Conservation (phyloP, 345 rosid genomes). For the Citrus cavaleriei region DNA sequence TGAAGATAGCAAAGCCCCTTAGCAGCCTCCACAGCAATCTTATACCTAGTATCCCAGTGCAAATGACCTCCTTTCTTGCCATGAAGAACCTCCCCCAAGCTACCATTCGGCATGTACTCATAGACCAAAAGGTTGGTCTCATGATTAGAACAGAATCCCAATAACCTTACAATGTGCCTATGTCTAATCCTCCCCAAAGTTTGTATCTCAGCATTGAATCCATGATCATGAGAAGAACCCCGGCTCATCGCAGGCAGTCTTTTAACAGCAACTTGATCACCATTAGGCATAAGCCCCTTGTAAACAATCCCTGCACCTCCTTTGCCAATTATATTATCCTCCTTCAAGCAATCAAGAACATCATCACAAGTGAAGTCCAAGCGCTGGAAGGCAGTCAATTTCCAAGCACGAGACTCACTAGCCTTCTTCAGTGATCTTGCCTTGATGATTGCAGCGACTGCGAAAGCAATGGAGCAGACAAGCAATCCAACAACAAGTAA, state of each 20-base stretch:
- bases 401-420: constrained; percentile 83
- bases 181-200: constrained; percentile 87
- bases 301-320: constrained; percentile 95
- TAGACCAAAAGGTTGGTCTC: constrained; percentile 87
- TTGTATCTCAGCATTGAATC: constrained; percentile 94
- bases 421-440: constrained; percentile 82
- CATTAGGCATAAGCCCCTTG: constrained; percentile 73
- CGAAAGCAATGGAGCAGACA: constrained; percentile 77
- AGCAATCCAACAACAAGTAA: constrained; percentile 77
- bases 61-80: constrained; percentile 92
- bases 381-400: constrained; percentile 92
- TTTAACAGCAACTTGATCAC: constrained; percentile 80
- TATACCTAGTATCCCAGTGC: constrained; percentile 85
- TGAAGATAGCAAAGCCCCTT: constrained; percentile 88
- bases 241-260: constrained; percentile 75
- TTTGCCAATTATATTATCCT: constrained; percentile 89
- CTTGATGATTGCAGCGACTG: constrained; percentile 77
- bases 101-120: constrained; percentile 90
- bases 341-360: constrained; percentile 75
- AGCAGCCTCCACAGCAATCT: constrained; percentile 82
- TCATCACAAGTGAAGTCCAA: constrained; percentile 83
- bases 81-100: constrained; percentile 86
- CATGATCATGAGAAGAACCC: constrained; percentile 93
- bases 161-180: constrained; percentile 73
- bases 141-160: constrained; percentile 88